These are phyloP conservation scores for Mitragyna speciosa DNA, from an alignment of 257 asterid genomes.

Conservation along the genomic window DNA sequence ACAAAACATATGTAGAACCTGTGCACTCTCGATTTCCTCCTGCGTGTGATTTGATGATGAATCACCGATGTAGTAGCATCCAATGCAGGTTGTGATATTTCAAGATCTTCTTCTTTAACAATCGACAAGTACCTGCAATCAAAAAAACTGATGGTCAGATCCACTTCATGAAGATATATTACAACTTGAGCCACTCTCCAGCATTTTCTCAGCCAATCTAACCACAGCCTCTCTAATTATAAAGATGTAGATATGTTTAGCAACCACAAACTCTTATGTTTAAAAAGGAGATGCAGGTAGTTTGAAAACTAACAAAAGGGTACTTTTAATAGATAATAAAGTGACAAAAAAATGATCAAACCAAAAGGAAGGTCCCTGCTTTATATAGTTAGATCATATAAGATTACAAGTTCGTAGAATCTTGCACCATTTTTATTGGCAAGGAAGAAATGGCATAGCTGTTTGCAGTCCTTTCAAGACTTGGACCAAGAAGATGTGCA, in stretches of 20 bases:
- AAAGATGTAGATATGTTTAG: background rate
- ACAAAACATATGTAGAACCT: constrained; percentile 42
- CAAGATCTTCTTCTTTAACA: constrained; percentile 72
- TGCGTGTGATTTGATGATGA: constrained; percentile 69
- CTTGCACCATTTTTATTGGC: background rate
- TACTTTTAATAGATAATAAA: background rate
- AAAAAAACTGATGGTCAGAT: constrained; percentile 3
- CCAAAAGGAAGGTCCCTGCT: background rate
- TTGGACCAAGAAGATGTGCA: background rate
- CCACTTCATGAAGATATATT: background rate
- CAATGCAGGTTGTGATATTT: constrained; percentile 82
- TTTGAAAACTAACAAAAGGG: background rate
- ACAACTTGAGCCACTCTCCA: background rate
- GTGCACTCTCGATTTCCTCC: constrained; percentile 61
- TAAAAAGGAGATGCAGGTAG: too few species aligned
- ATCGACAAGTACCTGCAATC: constrained; percentile 61
- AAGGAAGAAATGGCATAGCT: background rate
- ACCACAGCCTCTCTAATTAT: background rate
- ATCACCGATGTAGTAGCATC: constrained; percentile 60
- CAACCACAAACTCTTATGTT: background rate
- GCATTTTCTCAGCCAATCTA: background rate
- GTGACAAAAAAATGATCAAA: background rate
- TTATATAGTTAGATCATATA: background rate
- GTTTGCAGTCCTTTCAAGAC: background rate
- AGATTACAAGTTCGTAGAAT: background rate